Evolutionary conservation across 2,329 filamentous ascomycete genomes (phyloP), one percentile per base, ranked within the genome.

Genomic region (Lachnum nothofagi): DNA sequence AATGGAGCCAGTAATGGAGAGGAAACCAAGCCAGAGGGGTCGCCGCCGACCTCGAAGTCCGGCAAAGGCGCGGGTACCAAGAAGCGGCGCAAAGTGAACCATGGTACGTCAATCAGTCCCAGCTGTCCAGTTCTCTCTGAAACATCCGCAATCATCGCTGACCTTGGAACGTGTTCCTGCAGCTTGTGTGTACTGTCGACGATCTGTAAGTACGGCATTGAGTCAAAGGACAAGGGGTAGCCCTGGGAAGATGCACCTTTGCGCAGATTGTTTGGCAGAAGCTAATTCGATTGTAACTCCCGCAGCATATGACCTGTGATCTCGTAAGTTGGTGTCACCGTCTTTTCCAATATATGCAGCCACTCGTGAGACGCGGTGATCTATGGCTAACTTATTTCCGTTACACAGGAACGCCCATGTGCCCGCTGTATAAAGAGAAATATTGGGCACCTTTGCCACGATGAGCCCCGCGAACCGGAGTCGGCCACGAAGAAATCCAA

Each of bases 351-450:
- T 58, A 52, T 54, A 48, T 62, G 55, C 60, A 62, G 55, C 60
- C 51, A 57, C 47, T 56, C 48, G 61, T 57, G 62, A 57, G 60
- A 62, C 64, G 51, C 53, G 55, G 53, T 58, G 48, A 51, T 56
- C 50, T 55, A 55, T 62, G 57, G 59, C 61, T 63, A 61, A 64
- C 53, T 47, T 40, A 41, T 51, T 52, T 51, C 49, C 49, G 62
- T 63, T 51, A 50, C 58, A 63, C 69, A 94, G 89, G 89, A 95
- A 75, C 85, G 93, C 67, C 93, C 93, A 64, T 98, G 93, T 79
- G 91, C 89, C 63, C 82, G 93, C 72, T 98, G 93, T 76, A 88
- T 97, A 72, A 98, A 97, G 74, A 85, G 93, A 65, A 95, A 95
- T 72, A 98, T 98, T 69, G 93, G 91, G 63, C 93, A 98, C 71